Evolutionary conservation across 2,329 filamentous ascomycete species (phyloP).

Genomic region (Pyricularia grisea): DNA sequence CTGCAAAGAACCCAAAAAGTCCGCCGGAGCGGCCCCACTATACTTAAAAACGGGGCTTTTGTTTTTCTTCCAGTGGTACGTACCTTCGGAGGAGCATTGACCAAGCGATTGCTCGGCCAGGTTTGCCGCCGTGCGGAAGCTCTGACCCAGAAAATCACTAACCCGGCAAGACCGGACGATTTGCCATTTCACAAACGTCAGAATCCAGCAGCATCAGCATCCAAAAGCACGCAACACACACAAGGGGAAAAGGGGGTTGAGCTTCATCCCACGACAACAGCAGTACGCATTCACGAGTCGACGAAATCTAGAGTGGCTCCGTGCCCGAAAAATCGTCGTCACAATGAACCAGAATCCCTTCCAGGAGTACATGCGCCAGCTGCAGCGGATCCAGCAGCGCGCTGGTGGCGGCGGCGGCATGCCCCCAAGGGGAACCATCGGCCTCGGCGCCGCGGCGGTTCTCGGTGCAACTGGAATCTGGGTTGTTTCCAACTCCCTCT

Average conservation of each 20-base stretch:
- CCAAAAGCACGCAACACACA: neutral
- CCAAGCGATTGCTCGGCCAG: neutral
- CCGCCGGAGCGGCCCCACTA: neutral
- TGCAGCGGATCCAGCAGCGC: constrained; percentile 21
- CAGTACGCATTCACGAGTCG: neutral
- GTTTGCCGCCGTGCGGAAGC: neutral
- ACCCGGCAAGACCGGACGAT: neutral
- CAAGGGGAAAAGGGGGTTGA: neutral
- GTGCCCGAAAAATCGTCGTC: constrained; percentile 5
- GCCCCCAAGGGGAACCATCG: constrained; percentile 20
- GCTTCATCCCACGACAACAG: neutral
- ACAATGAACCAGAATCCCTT: constrained; percentile 28
- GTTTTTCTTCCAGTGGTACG: neutral
- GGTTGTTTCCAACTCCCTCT: constrained; percentile 51
- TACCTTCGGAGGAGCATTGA: neutral
- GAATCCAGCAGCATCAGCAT: neutral
- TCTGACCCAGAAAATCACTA: neutral
- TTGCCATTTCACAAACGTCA: neutral
- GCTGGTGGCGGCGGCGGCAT: constrained; percentile 11
- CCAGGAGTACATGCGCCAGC: constrained; percentile 42
- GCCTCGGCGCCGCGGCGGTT: constrained; percentile 29
- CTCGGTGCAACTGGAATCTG: constrained; percentile 39
- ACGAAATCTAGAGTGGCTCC: constrained; percentile 2
- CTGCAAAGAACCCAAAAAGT: neutral
- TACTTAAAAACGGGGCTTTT: neutral